Conservation (phyloP, 2,329 filamentous ascomycete genomes). For the Exophiala phaeomuriformis region DNA sequence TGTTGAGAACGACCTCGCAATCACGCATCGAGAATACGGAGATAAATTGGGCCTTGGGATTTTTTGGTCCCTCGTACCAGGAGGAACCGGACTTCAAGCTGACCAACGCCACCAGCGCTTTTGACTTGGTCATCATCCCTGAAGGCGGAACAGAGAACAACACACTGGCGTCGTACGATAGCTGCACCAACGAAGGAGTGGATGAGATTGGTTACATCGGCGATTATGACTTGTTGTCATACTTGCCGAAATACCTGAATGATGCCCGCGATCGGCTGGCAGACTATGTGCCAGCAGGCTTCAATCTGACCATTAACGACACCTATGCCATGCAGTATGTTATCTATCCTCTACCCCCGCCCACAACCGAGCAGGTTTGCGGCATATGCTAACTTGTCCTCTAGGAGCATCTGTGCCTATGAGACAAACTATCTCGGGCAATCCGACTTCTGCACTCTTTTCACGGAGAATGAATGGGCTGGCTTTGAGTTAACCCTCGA, state of each 20-base stretch:
- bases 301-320: conserved; percentile 45
- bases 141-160: conserved; percentile 48
- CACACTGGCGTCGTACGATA: conserved; percentile 47
- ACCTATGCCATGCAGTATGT: conserved; percentile 42
- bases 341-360: background rate
- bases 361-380: background rate
- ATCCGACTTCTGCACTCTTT: conserved; percentile 48
- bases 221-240: conserved; percentile 35
- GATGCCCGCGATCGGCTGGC: conserved; percentile 43
- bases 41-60: conserved; percentile 47
- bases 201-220: conserved; percentile 36
- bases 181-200: conserved; percentile 35
- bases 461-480: conserved; percentile 50
- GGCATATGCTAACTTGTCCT: conserved; percentile 18
- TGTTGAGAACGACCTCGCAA: conserved; percentile 50
- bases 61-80: conserved; percentile 45
- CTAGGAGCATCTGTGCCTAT: conserved; percentile 46
- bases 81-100: conserved; percentile 33
- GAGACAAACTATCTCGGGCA: conserved; percentile 45
- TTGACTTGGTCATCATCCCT: conserved; percentile 45
- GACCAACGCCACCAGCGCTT: conserved; percentile 35
- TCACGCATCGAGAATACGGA: conserved; percentile 50
- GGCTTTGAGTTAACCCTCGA: conserved; percentile 50
- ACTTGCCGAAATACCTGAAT: conserved; percentile 42
- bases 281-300: conserved; percentile 41